These are phyloP conservation scores for Arthroderma sp. DNA, from an alignment of 2,329 filamentous ascomycete species.

Conservation along the genomic window DNA sequence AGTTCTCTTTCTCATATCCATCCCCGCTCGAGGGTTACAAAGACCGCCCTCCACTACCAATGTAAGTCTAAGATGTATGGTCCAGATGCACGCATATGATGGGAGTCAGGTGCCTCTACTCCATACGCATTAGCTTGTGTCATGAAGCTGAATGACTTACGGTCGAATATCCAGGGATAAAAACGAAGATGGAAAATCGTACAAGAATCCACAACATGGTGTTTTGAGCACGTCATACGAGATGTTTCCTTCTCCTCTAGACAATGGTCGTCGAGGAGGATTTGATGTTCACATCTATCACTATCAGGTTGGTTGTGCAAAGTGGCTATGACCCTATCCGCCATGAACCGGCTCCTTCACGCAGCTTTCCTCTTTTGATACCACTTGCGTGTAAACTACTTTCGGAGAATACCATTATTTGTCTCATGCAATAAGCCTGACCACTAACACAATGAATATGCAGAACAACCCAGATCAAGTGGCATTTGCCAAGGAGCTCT, in stretches of 20 bases:
- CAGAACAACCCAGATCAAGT: slow-evolving; percentile 47
- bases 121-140: no score
- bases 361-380: not conserved
- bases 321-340: slow-evolving; percentile 4
- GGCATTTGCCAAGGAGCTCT: slow-evolving; percentile 57
- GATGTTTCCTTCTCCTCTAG: slow-evolving; percentile 53
- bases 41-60: slow-evolving; percentile 33
- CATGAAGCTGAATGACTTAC: no score
- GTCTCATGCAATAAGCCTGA: no score
- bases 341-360: not conserved
- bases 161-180: slow-evolving; percentile 34
- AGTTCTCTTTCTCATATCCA: slow-evolving; percentile 41
- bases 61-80: slow-evolving; percentile 18
- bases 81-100: no score
- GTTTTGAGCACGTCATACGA: slow-evolving; percentile 54
- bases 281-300: slow-evolving; percentile 88
- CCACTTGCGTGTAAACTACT: not conserved
- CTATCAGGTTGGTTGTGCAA: slow-evolving; percentile 35
- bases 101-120: no score
- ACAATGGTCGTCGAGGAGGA: slow-evolving; percentile 52
- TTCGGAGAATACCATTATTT: no score
- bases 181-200: slow-evolving; percentile 63
- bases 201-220: slow-evolving; percentile 51
- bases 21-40: slow-evolving; percentile 42
- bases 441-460: not conserved